phyloP scores from a whole-genome alignment of 345 rosid genomes.

The Eucalyptus brandiana region DNA sequence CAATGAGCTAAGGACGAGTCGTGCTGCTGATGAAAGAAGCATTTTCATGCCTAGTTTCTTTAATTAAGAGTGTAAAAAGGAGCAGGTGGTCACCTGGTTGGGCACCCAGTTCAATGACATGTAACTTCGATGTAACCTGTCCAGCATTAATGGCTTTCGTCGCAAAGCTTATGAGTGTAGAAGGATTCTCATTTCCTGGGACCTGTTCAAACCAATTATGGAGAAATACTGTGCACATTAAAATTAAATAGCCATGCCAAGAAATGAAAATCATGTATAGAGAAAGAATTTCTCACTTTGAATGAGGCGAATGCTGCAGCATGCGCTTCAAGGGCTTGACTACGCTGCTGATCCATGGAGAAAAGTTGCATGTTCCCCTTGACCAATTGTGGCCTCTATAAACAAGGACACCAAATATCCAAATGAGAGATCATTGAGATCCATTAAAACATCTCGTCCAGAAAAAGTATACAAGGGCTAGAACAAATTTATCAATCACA shows the following conservation, averaged over 20 bases:
- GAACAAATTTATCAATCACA: background rate
- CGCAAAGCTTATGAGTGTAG: slow-evolving; percentile 85
- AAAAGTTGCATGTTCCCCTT: slow-evolving; percentile 95
- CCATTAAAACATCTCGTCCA: background rate
- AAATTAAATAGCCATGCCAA: background rate
- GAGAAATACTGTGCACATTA: background rate
- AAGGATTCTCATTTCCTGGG: slow-evolving; percentile 97
- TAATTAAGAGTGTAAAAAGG: background rate
- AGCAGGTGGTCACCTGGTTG: slow-evolving; percentile 53
- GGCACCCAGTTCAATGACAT: slow-evolving; percentile 95
- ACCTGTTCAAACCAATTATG: slow-evolving; percentile 25
- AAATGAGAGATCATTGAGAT: background rate
- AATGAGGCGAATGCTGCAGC: slow-evolving; percentile 95
- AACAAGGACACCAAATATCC: background rate
- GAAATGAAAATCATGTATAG: background rate
- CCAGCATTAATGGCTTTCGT: slow-evolving; percentile 86
- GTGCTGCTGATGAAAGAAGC: background rate
- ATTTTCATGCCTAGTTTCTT: background rate
- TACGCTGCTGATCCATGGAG: slow-evolving; percentile 95
- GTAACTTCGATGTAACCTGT: slow-evolving; percentile 85
- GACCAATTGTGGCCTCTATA: slow-evolving; percentile 81
- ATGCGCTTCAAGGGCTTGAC: slow-evolving; percentile 99
- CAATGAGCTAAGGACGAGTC: background rate
- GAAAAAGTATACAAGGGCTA: background rate
- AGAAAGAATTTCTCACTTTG: slow-evolving; percentile 29